Base-by-base conservation (phyloP, 257 asterid genomes). In the Craterostigma plantagineum region DNA sequence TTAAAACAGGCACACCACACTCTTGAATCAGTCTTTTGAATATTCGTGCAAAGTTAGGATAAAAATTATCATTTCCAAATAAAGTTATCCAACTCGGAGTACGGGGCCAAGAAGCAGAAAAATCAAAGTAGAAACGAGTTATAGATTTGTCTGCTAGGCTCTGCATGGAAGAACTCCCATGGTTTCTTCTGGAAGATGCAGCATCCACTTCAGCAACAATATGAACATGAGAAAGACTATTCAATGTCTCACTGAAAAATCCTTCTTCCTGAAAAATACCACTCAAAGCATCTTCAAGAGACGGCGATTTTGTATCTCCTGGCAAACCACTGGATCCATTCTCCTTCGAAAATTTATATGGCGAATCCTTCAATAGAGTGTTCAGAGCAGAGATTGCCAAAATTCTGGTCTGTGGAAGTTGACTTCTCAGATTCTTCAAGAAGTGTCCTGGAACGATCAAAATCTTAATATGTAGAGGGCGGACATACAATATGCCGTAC, bases 81-180 rank as follows among this genome's bases (percentile, higher is more conserved):
- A 77, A 83, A 44, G 95, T 79, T 51, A 90, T 83, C 99, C 99
- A 90, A 63, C 61, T 79, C 42, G 94, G 95, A 35, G 99, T 90
- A 43, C 92, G 95, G 52, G 99, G 99, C 99, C 99, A 90, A 13
- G 94, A 70, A 56, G 95, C 70, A 68, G 99, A 79, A 73, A 90
- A 90, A 57, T 90, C 99, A 52, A 90, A 90, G 67, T 76, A 90
- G 77, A 83, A 90, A 35, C 71, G 91, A 38, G 94, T 77, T 43
- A 90, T 74, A 39, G 99, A 90, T 68, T 83, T 83, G 61, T 90
- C 99, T 11, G 92, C 92, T 54, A 79, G 57, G 51, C 90, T 77
- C 72, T 90, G 95, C 62, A 83, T 39, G 54, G 92, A 73, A 56
- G 91, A 72, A 59, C 58, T 66, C 56, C 86, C 92, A 47, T 72